A percentile compares a stretch with the other conserved stretches of the same genome.
These are phyloP conservation scores for Tricholoma furcatifolium DNA, from an alignment of 768 basidiomycete genomes.

Conservation along the genomic window DNA sequence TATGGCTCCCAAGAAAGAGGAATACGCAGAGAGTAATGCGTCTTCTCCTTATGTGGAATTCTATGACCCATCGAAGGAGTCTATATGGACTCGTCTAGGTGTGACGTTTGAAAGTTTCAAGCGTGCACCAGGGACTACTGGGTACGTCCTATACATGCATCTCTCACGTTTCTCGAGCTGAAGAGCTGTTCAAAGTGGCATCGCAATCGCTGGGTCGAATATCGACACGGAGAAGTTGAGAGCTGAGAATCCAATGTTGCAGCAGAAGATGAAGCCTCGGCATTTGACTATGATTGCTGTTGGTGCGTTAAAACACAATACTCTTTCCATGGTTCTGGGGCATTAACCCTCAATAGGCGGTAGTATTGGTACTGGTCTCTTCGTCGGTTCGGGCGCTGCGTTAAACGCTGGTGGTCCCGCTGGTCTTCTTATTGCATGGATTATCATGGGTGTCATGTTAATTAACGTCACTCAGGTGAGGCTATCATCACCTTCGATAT, in stretches of 20 bases:
- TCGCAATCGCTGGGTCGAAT: conserved; percentile 35
- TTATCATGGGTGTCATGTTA: conserved; percentile 46
- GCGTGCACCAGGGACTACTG: conserved; percentile 45
- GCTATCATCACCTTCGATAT: not conserved
- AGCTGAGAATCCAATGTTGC: conserved; percentile 43
- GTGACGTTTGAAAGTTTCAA: conserved; percentile 44
- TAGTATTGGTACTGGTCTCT: conserved; percentile 48
- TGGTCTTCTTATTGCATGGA: conserved; percentile 43
- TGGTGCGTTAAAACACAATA: conserved; percentile 28
- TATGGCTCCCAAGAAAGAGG: conserved; percentile 31
- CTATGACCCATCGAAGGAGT: conserved; percentile 49
- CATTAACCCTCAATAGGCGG: conserved; percentile 29
- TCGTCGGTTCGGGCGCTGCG: conserved; percentile 44
- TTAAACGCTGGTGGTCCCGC: conserved; percentile 40
- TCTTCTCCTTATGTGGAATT: conserved; percentile 30
- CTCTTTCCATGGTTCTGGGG: not conserved
- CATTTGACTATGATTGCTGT: conserved; percentile 50
- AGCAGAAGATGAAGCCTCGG: conserved; percentile 47
- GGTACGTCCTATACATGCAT: conserved; percentile 24
- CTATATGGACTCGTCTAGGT: conserved; percentile 42
- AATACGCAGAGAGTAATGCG: conserved; percentile 29
- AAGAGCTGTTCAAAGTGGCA: conserved; percentile 28
- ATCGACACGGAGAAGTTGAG: conserved; percentile 34
- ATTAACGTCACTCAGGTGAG: conserved; percentile 46
- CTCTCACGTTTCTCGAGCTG: not conserved